These are phyloP conservation scores for Pythium coloratum DNA, from an alignment of 352 stramenopile species.

Conservation along the genomic window DNA sequence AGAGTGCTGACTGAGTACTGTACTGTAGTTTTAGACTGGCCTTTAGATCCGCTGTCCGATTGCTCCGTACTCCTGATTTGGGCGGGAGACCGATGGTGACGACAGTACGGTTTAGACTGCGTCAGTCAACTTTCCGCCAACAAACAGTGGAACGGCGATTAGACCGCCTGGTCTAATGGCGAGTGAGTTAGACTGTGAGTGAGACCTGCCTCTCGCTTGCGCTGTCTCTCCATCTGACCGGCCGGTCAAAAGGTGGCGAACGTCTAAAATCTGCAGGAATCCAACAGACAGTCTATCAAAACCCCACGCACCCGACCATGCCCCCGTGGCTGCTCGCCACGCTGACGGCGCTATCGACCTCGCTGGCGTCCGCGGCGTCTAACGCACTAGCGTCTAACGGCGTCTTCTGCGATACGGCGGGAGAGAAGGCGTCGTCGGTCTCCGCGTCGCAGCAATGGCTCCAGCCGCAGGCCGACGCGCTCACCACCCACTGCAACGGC, in stretches of 20 bases:
- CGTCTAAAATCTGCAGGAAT: neutral
- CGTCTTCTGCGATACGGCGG: constrained; percentile 8
- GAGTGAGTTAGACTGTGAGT: neutral
- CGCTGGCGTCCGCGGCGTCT: neutral
- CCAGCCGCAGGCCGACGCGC: constrained; percentile 9
- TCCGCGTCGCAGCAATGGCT: constrained; percentile 3
- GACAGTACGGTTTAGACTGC: neutral
- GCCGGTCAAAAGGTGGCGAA: neutral
- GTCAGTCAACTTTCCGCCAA: neutral
- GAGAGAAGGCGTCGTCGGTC: neutral
- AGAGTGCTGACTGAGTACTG: too few species aligned
- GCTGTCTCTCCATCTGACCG: neutral
- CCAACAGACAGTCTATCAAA: neutral
- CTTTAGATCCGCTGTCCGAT: too few species aligned
- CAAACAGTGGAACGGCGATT: neutral
- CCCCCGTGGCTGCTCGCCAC: neutral
- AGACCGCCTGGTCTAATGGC: neutral
- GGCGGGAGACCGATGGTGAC: too few species aligned
- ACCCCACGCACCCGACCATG: neutral
- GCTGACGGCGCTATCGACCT: neutral
- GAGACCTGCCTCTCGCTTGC: neutral
- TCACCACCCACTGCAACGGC: constrained; percentile 15
- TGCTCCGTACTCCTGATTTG: too few species aligned
- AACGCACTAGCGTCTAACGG: neutral
- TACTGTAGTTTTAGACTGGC: too few species aligned